A percentile compares a stretch with the other conserved stretches of the same genome.
Evolutionary conservation across 306 rosid genomes (phyloP).

Genomic region (Cicer arietinum): DNA sequence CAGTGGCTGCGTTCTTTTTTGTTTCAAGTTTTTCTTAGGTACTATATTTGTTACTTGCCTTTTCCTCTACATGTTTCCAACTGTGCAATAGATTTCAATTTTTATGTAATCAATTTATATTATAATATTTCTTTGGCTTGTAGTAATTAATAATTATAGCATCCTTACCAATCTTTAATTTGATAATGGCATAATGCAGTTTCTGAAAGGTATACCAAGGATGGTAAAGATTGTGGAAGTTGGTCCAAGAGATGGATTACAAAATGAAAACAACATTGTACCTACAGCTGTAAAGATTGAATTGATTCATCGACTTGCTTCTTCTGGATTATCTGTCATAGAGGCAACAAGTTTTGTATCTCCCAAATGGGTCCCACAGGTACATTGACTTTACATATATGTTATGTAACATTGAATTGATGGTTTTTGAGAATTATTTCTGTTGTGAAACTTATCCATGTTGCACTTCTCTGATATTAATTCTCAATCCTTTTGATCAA

Average conservation of each 20-base stretch:
- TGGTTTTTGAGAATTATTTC: slow-evolving; percentile 7
- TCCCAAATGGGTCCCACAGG: slow-evolving; percentile 97
- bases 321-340: slow-evolving; percentile 74
- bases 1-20: background rate
- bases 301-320: slow-evolving; percentile 72
- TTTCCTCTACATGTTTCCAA: no score
- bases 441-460: background rate
- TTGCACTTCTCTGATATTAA: slow-evolving; percentile 11
- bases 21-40: background rate
- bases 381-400: slow-evolving; percentile 36
- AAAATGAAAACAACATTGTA: slow-evolving; percentile 80
- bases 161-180: slow-evolving; percentile 3
- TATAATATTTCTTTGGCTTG: slow-evolving; percentile 15
- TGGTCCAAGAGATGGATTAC: slow-evolving; percentile 95
- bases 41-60: background rate
- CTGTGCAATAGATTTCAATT: background rate
- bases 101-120: slow-evolving; percentile 9
- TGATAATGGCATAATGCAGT: slow-evolving; percentile 52
- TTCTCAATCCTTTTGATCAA: background rate
- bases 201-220: slow-evolving; percentile 62
- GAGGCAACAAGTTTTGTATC: slow-evolving; percentile 97
- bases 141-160: background rate
- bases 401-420: slow-evolving; percentile 15
- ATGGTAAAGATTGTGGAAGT: slow-evolving; percentile 91
- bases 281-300: slow-evolving; percentile 73